These are phyloP conservation scores for Nemania sp. DNA, from an alignment of 2,329 filamentous ascomycete genomes.

Conservation along the genomic window DNA sequence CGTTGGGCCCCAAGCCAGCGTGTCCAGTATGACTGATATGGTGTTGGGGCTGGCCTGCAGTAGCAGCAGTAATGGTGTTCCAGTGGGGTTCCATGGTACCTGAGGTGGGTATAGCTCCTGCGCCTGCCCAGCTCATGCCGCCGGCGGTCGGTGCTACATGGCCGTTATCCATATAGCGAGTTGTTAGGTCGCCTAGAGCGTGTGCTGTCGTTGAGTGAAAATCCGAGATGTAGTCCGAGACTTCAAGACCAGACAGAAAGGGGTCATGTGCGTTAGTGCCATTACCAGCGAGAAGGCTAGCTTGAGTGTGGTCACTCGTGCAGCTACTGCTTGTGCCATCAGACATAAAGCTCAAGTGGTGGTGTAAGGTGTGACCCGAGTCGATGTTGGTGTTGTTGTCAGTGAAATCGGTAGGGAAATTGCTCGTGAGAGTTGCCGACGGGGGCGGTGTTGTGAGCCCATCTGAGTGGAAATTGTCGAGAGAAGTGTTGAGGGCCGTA, in stretches of 20 bases:
- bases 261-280: conserved; percentile 28
- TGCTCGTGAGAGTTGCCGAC: conserved; percentile 53
- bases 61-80: conserved; percentile 25
- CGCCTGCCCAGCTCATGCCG: conserved; percentile 30
- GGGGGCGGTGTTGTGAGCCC: conserved; percentile 62
- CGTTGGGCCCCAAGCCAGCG: background rate
- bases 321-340: conserved; percentile 38
- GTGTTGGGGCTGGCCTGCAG: conserved; percentile 20
- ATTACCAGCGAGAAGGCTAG: conserved; percentile 13
- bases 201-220: conserved; percentile 12
- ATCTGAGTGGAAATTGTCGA: conserved; percentile 54
- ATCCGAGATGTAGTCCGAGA: conserved; percentile 24
- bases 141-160: conserved; percentile 1
- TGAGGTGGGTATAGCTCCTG: conserved; percentile 5
- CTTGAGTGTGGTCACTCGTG: conserved; percentile 34
- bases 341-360: conserved; percentile 45
- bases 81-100: conserved; percentile 27
- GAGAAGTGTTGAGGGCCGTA: conserved; percentile 40
- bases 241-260: conserved; percentile 38
- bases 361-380: conserved; percentile 30
- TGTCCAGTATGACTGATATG: no score
- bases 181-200: conserved; percentile 20
- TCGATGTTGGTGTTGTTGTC: conserved; percentile 29
- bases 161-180: conserved; percentile 14
- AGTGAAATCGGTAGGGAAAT: conserved; percentile 50